A percentile compares a stretch with the other conserved stretches of the same genome.
Evolutionary conservation across 139 green algal species (phyloP).

Genomic region (Picochlorum sp.): DNA sequence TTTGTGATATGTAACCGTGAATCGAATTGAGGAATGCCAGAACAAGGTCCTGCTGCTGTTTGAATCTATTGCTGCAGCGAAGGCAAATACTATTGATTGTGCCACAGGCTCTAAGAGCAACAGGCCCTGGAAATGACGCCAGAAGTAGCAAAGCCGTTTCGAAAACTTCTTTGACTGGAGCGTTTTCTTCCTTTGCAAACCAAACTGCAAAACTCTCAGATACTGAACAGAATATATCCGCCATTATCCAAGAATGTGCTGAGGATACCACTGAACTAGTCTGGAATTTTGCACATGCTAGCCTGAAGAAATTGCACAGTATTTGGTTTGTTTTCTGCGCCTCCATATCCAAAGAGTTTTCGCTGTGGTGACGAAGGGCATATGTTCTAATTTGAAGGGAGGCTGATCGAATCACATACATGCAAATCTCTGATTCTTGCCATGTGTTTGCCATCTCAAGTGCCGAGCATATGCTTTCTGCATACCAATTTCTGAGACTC

Average conservation of each 20-base stretch:
- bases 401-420: conserved; percentile 37
- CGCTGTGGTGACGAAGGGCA: background rate
- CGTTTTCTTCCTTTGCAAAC: conserved; percentile 24
- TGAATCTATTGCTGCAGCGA: background rate
- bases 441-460: conserved; percentile 25
- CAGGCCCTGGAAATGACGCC: background rate
- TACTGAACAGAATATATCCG: conserved; percentile 12
- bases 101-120: background rate
- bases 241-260: background rate
- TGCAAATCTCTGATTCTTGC: conserved; percentile 38
- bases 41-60: background rate
- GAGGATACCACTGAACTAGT: background rate
- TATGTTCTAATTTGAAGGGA: conserved; percentile 2
- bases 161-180: conserved; percentile 9
- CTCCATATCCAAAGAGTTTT: background rate
- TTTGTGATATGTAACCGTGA: background rate
- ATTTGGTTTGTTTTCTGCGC: background rate
- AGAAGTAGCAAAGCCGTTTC: background rate
- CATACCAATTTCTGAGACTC: conserved; percentile 29
- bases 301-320: background rate
- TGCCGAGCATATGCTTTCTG: conserved; percentile 10
- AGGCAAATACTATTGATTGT: background rate
- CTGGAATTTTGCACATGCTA: background rate
- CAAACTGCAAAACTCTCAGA: conserved; percentile 44
- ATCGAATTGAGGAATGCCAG: background rate